Evolutionary conservation across 192 early-diverging fungal genomes (phyloP).

Genomic region (Jimgerdemannia flammicorona): DNA sequence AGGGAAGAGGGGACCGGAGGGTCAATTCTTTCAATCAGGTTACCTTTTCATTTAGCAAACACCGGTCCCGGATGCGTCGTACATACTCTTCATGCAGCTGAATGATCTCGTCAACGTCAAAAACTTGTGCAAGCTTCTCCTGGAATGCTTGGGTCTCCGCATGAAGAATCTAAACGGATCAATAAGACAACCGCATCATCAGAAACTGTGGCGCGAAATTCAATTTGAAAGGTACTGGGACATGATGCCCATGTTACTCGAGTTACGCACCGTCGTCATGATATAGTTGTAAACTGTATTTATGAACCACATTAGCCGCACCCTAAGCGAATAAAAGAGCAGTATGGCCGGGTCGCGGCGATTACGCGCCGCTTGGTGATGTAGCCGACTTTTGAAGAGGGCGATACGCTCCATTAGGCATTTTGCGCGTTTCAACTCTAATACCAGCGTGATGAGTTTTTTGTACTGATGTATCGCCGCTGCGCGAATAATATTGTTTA

Average conservation of each 20-base stretch:
- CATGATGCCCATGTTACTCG: background rate
- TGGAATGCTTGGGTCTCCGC: constrained; percentile 29
- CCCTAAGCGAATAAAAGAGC: constrained; percentile 29
- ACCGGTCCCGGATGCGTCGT: constrained; percentile 24
- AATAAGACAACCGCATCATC: background rate
- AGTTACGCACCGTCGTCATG: constrained; percentile 30
- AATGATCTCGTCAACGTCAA: constrained; percentile 37
- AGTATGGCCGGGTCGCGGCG: constrained; percentile 6
- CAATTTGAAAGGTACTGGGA: background rate
- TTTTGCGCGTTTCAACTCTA: constrained; percentile 33
- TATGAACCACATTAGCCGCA: constrained; percentile 39
- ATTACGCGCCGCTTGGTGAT: background rate
- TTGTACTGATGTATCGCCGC: constrained; percentile 18
- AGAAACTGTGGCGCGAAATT: background rate
- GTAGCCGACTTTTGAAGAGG: constrained; percentile 15
- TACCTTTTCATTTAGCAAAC: constrained; percentile 36
- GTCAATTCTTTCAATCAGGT: background rate
- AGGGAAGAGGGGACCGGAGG: constrained; percentile 1
- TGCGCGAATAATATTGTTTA: constrained; percentile 29
- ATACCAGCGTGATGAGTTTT: constrained; percentile 22
- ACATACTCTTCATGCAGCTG: constrained; percentile 25
- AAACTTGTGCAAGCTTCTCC: constrained; percentile 15
- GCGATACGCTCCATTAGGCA: constrained; percentile 29
- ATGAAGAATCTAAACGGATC: constrained; percentile 25
- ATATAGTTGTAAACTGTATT: constrained; percentile 35